Conservation (phyloP, 1,284 basidiomycete genomes). For the Taiwanofungus camphoratus region DNA sequence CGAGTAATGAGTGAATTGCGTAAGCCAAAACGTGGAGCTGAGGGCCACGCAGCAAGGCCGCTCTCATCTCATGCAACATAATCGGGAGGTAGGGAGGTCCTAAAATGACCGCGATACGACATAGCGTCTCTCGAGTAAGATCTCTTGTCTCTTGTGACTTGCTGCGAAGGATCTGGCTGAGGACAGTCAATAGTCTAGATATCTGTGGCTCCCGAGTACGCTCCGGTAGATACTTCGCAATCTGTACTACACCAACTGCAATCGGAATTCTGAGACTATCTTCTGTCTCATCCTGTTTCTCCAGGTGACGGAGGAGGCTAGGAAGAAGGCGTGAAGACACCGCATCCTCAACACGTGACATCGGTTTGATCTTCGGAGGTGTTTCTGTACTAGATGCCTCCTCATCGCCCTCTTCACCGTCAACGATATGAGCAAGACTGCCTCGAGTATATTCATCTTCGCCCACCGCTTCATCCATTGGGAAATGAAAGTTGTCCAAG, state of each 20-base stretch:
- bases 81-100: slow-evolving; percentile 73
- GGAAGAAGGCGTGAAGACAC: slow-evolving; percentile 78
- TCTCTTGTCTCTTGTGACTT: slow-evolving; percentile 94
- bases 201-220: slow-evolving; percentile 69
- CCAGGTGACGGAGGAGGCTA: slow-evolving; percentile 69
- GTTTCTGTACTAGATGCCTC: slow-evolving; percentile 23
- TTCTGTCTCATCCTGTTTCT: slow-evolving; percentile 80
- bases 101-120: slow-evolving; percentile 74
- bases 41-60: slow-evolving; percentile 83
- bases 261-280: slow-evolving; percentile 86
- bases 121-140: slow-evolving; percentile 79
- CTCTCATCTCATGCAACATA: slow-evolving; percentile 77
- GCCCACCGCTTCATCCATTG: slow-evolving; percentile 46
- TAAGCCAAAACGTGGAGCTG: slow-evolving; percentile 93
- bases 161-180: slow-evolving; percentile 86
- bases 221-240: slow-evolving; percentile 81
- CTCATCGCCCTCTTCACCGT: slow-evolving; percentile 23
- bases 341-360: slow-evolving; percentile 60
- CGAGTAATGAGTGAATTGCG: slow-evolving; percentile 78
- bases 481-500: slow-evolving; percentile 91
- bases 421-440: slow-evolving; percentile 23
- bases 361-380: slow-evolving; percentile 16
- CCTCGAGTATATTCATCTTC: slow-evolving; percentile 28
- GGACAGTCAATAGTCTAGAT: slow-evolving; percentile 73
- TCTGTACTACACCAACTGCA: slow-evolving; percentile 81